These are phyloP conservation scores for Jatropha multifida DNA, from an alignment of 441 rosid species.

Conservation along the genomic window DNA sequence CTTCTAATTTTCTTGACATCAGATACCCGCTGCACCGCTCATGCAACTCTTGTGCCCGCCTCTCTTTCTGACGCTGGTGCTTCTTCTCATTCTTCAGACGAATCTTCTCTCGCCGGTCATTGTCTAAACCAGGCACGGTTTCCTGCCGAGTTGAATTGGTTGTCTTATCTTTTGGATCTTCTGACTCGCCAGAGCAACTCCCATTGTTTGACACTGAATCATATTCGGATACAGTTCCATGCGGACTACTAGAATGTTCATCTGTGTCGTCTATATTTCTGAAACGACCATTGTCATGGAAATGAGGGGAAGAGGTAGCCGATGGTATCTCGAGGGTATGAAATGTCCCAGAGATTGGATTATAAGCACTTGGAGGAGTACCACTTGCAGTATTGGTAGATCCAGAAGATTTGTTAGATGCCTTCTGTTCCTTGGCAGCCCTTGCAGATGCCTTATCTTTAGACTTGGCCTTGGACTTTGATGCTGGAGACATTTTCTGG, in stretches of 20 bases:
- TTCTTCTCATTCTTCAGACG: conserved; percentile 87
- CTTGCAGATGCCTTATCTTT: conserved; percentile 49
- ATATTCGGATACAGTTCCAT: conserved; percentile 51
- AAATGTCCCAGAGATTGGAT: conserved; percentile 66
- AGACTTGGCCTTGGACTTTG: conserved; percentile 47
- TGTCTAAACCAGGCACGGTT: conserved; percentile 57
- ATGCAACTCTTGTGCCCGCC: conserved; percentile 78
- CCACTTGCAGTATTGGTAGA: conserved; percentile 40
- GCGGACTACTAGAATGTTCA: conserved; percentile 43
- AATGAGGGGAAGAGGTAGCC: conserved; percentile 35
- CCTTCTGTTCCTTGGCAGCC: conserved; percentile 51
- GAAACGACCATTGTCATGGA: conserved; percentile 56
- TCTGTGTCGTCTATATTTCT: conserved; percentile 67
- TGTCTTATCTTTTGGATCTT: conserved; percentile 69
- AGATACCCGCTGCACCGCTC: conserved; percentile 70
- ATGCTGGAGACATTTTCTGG: conserved; percentile 60
- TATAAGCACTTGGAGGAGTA: conserved; percentile 59
- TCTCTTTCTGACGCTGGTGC: conserved; percentile 88
- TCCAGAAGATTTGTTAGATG: conserved; percentile 43
- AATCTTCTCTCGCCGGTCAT: conserved; percentile 68
- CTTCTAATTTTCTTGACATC: conserved; percentile 78
- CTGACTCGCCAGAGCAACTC: conserved; percentile 89
- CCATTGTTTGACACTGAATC: conserved; percentile 77
- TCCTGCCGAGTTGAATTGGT: conserved; percentile 48
- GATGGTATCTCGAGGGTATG: conserved; percentile 57